Evolutionary conservation across 345 rosid genomes (phyloP).

Genomic region (Salix caprea): DNA sequence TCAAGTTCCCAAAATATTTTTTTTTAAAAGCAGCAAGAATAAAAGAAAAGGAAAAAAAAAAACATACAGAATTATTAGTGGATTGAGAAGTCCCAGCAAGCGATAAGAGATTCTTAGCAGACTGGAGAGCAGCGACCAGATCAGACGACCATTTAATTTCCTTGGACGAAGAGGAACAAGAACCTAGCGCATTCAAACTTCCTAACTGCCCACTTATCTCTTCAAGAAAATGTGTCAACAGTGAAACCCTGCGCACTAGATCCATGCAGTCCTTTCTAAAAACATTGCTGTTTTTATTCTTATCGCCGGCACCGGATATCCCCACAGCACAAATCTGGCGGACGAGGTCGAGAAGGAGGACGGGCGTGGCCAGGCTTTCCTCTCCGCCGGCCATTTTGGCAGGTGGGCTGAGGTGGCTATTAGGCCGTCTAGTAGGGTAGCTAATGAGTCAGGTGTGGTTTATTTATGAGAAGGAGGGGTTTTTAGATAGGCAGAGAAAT

Average conservation of each 20-base stretch:
- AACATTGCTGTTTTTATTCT: neutral
- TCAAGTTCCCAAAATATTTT: neutral
- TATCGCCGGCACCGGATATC: slow-evolving; percentile 7
- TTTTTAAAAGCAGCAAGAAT: neutral
- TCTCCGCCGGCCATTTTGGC: neutral
- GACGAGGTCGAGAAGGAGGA: slow-evolving; percentile 19
- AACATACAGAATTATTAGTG: slow-evolving; percentile 53
- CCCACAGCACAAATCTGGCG: slow-evolving; percentile 9
- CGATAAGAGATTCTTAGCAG: slow-evolving; percentile 54
- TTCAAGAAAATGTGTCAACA: slow-evolving; percentile 72
- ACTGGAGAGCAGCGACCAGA: slow-evolving; percentile 50
- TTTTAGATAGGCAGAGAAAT: neutral
- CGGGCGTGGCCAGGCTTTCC: neutral
- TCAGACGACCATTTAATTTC: slow-evolving; percentile 56
- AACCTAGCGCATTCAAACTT: slow-evolving; percentile 9
- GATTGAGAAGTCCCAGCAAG: slow-evolving; percentile 35
- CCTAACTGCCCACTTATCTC: slow-evolving; percentile 40
- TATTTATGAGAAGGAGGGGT: neutral
- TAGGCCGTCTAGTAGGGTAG: neutral
- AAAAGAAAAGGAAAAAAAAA: neutral
- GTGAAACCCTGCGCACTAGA: slow-evolving; percentile 70
- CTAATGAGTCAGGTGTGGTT: neutral
- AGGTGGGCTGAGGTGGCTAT: neutral
- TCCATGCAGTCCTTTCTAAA: slow-evolving; percentile 74
- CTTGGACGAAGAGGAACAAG: slow-evolving; percentile 23